phyloP scores from a whole-genome alignment of 2,329 filamentous ascomycete genomes.

The Cladobotryum protrusum region DNA sequence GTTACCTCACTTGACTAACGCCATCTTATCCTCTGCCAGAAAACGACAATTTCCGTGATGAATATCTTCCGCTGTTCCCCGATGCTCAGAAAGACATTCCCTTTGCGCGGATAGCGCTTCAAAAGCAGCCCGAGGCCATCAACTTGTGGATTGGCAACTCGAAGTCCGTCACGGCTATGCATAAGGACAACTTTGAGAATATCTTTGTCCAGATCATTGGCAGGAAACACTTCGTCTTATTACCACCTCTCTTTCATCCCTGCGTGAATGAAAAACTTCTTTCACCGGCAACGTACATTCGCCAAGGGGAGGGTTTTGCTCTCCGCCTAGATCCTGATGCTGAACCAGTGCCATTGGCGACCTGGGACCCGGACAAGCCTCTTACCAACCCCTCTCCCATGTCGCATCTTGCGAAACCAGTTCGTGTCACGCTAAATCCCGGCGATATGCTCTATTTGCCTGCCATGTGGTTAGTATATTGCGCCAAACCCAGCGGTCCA shows the following conservation, averaged over 20 bases:
- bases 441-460: constrained; percentile 81
- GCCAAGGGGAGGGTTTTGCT: constrained; percentile 23
- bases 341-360: constrained; percentile 56
- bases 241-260: constrained; percentile 64
- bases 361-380: constrained; percentile 66
- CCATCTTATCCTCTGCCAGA: constrained; percentile 36
- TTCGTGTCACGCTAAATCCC: constrained; percentile 61
- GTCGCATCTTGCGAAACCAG: constrained; percentile 51
- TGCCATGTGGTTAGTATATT: constrained; percentile 59
- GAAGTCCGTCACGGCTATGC: constrained; percentile 61
- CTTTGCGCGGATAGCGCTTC: constrained; percentile 67
- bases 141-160: constrained; percentile 81
- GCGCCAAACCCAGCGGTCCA: neutral
- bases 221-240: constrained; percentile 65
- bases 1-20: neutral
- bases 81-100: constrained; percentile 60
- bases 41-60: constrained; percentile 73
- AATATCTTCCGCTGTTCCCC: constrained; percentile 58
- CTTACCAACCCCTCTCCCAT: constrained; percentile 46
- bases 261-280: constrained; percentile 61
- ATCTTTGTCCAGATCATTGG: constrained; percentile 73
- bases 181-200: constrained; percentile 83
- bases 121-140: constrained; percentile 62
- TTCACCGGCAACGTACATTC: constrained; percentile 51
- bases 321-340: constrained; percentile 29